A percentile compares a stretch with the other conserved stretches of the same genome.
Evolutionary conservation across 371 early-diverging fungal genomes (phyloP).

Genomic region (Zychaea mexicana): DNA sequence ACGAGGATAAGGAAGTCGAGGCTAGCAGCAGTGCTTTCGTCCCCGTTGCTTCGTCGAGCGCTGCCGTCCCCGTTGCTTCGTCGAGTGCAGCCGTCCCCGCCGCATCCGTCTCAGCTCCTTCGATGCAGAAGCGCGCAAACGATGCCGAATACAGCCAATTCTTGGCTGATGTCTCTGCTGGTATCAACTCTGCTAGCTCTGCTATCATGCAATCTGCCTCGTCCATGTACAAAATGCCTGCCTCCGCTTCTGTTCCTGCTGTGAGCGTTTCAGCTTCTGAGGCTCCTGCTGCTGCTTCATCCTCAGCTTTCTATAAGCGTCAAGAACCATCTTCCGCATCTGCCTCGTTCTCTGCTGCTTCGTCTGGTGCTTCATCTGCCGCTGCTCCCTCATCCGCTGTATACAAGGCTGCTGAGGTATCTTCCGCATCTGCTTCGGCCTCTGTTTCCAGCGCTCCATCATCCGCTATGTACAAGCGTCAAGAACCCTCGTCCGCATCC

Average conservation of each 20-base stretch:
- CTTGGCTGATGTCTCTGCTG: background rate
- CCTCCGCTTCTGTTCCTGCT: slow-evolving; percentile 5
- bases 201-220: background rate
- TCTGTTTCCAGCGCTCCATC: background rate
- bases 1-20: background rate
- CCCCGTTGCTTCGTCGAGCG: background rate
- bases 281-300: background rate
- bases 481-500: background rate
- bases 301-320: background rate
- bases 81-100: slow-evolving; percentile 1
- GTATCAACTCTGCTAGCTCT: background rate
- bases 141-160: background rate
- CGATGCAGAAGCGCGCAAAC: slow-evolving; percentile 1
- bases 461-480: background rate
- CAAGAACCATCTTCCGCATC: slow-evolving; percentile 3
- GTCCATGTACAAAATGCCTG: slow-evolving; percentile 4
- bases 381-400: background rate
- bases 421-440: slow-evolving; percentile 1
- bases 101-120: slow-evolving; percentile 2
- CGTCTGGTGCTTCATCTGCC: slow-evolving; percentile 1
- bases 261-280: background rate
- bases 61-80: background rate
- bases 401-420: slow-evolving; percentile 5
- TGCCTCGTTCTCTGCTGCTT: background rate
- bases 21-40: background rate